A percentile compares a stretch with the other conserved stretches of the same genome.
phyloP scores from a whole-genome alignment of 768 basidiomycete genomes.

The Postia placenta region DNA sequence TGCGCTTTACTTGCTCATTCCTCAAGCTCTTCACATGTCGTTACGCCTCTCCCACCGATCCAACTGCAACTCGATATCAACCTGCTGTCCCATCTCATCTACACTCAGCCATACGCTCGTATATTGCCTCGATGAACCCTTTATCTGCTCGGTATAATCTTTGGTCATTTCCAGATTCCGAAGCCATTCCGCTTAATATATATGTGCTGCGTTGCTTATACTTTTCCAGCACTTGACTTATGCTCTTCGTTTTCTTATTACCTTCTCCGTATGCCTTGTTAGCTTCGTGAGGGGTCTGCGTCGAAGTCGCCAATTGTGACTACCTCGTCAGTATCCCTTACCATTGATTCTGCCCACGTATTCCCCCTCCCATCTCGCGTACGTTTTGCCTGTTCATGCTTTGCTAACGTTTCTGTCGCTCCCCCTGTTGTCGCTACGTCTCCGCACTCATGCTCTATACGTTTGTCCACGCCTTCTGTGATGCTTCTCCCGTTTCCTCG shows the following conservation, averaged over 20 bases:
- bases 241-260: background rate
- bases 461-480: background rate
- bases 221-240: conserved; percentile 5
- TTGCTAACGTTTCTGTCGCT: background rate
- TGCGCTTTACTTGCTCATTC: background rate
- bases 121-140: background rate
- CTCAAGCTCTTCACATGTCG: background rate
- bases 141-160: background rate
- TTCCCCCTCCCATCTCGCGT: background rate
- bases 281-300: background rate
- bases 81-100: background rate
- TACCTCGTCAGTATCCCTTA: background rate
- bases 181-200: background rate
- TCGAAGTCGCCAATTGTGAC: background rate
- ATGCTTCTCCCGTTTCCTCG: background rate
- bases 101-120: background rate
- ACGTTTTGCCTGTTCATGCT: background rate
- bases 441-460: background rate
- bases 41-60: background rate
- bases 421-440: background rate
- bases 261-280: background rate
- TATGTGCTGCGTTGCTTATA: conserved; percentile 1
- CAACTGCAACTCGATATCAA: background rate
- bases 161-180: conserved; percentile 1
- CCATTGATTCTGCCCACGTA: background rate